Conservation (phyloP, 129 eudicot genomes). For the Rutidosis leptorrhynchoides region DNA sequence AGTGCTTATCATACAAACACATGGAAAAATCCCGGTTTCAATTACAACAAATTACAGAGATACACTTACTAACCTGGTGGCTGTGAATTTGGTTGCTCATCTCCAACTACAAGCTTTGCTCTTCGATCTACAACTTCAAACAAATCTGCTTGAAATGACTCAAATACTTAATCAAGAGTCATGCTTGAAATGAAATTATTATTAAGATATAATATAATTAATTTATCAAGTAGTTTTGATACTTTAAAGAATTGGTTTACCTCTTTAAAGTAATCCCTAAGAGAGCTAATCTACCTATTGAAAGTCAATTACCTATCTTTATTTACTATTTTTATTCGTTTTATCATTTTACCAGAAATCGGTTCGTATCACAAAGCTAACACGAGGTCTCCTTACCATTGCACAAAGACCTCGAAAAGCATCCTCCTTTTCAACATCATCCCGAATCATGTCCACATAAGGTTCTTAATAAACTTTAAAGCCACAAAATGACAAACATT, state of each 20-base stretch:
- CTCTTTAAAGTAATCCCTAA: no score
- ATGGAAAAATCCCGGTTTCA: not conserved
- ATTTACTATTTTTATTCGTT: no score
- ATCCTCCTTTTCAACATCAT: constrained; percentile 94
- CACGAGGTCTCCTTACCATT: constrained; percentile 51
- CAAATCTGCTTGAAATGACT: no score
- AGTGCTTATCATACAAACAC: constrained; percentile 11
- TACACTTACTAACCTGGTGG: constrained; percentile 47
- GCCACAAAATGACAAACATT: not conserved
- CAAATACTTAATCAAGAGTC: no score
- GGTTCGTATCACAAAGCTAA: no score
- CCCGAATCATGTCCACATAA: constrained; percentile 75
- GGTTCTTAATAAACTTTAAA: not conserved
- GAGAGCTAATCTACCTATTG: no score
- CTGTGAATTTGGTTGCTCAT: constrained; percentile 55
- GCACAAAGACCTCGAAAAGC: constrained; percentile 97
- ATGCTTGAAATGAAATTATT: no score
- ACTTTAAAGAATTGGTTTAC: no score
- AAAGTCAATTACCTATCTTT: no score
- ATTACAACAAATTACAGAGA: constrained; percentile 17
- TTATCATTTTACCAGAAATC: no score
- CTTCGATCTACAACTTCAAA: constrained; percentile 97
- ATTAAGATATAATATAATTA: no score
- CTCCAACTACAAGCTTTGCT: constrained; percentile 94
- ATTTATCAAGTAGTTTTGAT: no score